These are phyloP conservation scores for Cladophialophora bantiana DNA, from an alignment of 2,329 filamentous ascomycete species.

Conservation along the genomic window DNA sequence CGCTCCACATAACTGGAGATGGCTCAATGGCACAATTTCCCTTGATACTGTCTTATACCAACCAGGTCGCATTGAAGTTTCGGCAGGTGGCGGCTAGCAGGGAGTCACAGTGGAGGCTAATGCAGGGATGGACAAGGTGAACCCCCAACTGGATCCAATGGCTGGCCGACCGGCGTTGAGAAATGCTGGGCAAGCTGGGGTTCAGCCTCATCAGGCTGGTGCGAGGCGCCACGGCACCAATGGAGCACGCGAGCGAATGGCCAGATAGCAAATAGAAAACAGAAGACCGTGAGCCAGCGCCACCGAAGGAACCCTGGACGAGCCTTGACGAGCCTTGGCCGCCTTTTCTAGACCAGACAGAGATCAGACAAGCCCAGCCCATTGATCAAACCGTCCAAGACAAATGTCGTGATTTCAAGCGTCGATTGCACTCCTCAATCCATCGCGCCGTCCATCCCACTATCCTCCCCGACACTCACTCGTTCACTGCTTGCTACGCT, in stretches of 20 bases:
- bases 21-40: neutral
- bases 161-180: neutral
- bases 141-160: neutral
- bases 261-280: constrained; percentile 4
- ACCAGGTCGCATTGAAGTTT: constrained; percentile 1
- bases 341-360: too few relatives aligned
- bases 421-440: constrained; percentile 3
- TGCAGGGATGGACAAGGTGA: constrained; percentile 7
- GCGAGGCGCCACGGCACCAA: constrained; percentile 1
- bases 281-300: neutral
- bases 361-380: too few relatives aligned
- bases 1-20: neutral
- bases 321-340: neutral
- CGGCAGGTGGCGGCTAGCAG: constrained; percentile 7
- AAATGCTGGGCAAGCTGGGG: neutral
- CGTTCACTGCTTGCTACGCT: neutral
- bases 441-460: neutral
- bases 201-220: constrained; percentile 24
- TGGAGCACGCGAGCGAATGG: constrained; percentile 6
- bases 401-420: constrained; percentile 21
- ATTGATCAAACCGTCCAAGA: constrained; percentile 4
- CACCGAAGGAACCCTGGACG: constrained; percentile 3
- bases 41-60: neutral
- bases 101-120: constrained; percentile 2
- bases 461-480: neutral